Evolutionary conservation across 306 rosid species (phyloP).

Genomic region (Vigna radiata): DNA sequence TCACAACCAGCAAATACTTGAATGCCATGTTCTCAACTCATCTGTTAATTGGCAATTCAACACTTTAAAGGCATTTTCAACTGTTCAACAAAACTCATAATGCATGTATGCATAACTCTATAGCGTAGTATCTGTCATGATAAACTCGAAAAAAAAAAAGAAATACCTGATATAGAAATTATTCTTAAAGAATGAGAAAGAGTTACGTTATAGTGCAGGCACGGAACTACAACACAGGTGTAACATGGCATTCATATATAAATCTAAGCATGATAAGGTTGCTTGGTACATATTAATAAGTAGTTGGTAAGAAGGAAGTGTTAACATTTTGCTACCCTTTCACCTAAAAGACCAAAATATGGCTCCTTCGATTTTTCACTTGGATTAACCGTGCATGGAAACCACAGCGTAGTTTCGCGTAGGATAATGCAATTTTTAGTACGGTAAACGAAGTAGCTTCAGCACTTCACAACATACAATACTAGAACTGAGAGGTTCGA

Average conservation of each 20-base stretch:
- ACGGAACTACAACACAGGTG: slow-evolving; percentile 30
- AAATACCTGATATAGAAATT: slow-evolving; percentile 31
- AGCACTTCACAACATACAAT: slow-evolving; percentile 7
- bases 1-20: slow-evolving; percentile 36
- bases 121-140: neutral
- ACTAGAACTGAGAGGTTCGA: neutral
- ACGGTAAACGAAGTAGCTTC: slow-evolving; percentile 33
- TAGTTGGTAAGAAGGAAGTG: neutral
- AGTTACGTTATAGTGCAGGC: neutral
- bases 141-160: neutral
- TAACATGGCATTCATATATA: slow-evolving; percentile 36
- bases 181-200: slow-evolving; percentile 29
- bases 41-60: slow-evolving; percentile 25
- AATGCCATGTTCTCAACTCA: slow-evolving; percentile 43
- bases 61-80: slow-evolving; percentile 27
- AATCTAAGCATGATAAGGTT: slow-evolving; percentile 23
- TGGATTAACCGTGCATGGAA: slow-evolving; percentile 29
- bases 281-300: neutral
- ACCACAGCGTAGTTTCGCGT: slow-evolving; percentile 48
- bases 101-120: neutral
- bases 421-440: slow-evolving; percentile 24
- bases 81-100: neutral
- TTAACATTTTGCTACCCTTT: neutral
- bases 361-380: neutral
- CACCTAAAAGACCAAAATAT: neutral